Evolutionary conservation across 257 asterid genomes (phyloP).

Genomic region (Datura wrightii): DNA sequence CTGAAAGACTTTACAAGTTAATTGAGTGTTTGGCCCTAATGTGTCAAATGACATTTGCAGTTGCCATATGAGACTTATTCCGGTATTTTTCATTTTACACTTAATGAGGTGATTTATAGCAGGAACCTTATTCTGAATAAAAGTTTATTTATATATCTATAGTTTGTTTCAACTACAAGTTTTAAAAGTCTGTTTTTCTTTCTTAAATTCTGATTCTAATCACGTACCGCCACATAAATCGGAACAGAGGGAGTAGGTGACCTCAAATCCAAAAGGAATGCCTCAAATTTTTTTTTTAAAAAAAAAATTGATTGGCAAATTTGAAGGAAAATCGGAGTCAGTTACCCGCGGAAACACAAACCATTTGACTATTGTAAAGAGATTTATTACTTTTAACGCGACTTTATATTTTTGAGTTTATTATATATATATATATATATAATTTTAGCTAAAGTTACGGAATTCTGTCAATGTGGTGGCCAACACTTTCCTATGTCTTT

Average conservation of each 20-base stretch:
- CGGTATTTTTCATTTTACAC: not conserved
- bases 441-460: too few relatives aligned
- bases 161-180: not conserved
- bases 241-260: too few relatives aligned
- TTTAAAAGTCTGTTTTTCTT: not conserved
- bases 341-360: too few relatives aligned
- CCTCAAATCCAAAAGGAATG: not conserved
- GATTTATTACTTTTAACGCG: not conserved
- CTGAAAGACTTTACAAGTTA: not conserved
- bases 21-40: not conserved
- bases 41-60: not conserved
- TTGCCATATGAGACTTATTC: too few relatives aligned
- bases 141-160: not conserved
- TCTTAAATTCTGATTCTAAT: too few relatives aligned
- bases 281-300: not conserved
- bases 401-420: too few relatives aligned
- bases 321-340: too few relatives aligned
- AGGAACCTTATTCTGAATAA: too few relatives aligned
- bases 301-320: too few relatives aligned
- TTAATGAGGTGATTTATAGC: not conserved
- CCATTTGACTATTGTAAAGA: not conserved
- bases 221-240: too few relatives aligned
- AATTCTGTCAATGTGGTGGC: too few relatives aligned
- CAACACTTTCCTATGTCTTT: not conserved
- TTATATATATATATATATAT: too few relatives aligned